A percentile compares a stretch with the other conserved stretches of the same genome.
phyloP scores from a whole-genome alignment of 1,284 basidiomycete species.

The Vanrija humicola region DNA sequence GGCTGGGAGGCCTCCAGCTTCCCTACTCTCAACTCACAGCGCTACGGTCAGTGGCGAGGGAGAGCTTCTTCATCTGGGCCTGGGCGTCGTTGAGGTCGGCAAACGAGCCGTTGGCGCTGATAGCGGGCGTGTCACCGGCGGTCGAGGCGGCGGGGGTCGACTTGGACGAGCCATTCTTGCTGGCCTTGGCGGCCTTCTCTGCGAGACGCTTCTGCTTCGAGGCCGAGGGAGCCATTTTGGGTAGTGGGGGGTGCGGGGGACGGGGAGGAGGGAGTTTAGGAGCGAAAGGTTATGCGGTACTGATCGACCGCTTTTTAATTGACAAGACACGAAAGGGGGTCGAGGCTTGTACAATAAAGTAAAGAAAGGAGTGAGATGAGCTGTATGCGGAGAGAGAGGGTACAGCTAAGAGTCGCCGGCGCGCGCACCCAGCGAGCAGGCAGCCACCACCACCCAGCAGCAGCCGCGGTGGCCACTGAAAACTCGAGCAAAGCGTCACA shows the following conservation, averaged over 20 bases:
- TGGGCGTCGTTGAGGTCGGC: conserved; percentile 54
- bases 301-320: background rate
- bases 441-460: no score
- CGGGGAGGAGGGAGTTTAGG: background rate
- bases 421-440: no score
- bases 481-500: no score
- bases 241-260: background rate
- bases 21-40: conserved; percentile 31
- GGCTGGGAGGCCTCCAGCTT: no score
- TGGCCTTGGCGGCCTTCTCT: conserved; percentile 79
- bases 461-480: no score
- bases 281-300: background rate
- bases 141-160: conserved; percentile 62
- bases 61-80: conserved; percentile 76
- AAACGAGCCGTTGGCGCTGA: conserved; percentile 66
- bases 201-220: conserved; percentile 68
- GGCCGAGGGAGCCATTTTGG: conserved; percentile 49
- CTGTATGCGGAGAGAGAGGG: no score
- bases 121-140: conserved; percentile 64
- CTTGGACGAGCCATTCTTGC: conserved; percentile 25
- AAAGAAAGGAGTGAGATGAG: no score
- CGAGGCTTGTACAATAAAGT: no score
- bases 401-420: no score
- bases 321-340: no score
- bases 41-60: conserved; percentile 79